Conservation (phyloP, 169 alveolate species). For the Plasmodium falciparum region DNA sequence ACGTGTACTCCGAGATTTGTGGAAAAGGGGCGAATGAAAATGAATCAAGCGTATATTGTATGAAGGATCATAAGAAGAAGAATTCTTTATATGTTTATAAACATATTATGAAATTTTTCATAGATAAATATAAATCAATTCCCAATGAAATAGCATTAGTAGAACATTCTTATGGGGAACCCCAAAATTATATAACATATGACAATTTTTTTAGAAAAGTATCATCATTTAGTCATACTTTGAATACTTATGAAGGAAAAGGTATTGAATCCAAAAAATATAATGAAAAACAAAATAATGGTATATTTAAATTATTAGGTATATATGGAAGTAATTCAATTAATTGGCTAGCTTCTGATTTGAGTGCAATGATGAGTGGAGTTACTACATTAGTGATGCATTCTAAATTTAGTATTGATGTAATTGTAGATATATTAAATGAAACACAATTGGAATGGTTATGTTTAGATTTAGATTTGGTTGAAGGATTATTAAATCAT, state of each 20-base stretch:
- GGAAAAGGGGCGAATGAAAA: too few species aligned
- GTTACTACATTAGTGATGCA: conserved; percentile 44
- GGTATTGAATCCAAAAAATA: conserved; percentile 1
- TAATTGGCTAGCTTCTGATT: conserved; percentile 40
- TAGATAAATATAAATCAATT: too few species aligned
- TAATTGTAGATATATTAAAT: conserved; percentile 26
- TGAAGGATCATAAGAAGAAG: too few species aligned
- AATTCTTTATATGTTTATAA: too few species aligned
- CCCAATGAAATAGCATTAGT: background rate
- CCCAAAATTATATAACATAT: background rate
- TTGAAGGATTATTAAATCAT: too few species aligned
- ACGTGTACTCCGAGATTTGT: too few species aligned
- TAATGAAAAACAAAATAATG: conserved; percentile 26
- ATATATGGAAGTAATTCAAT: conserved; percentile 51
- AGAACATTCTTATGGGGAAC: conserved; percentile 23
- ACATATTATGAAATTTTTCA: too few species aligned
- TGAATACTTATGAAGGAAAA: conserved; percentile 32
- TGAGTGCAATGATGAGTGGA: conserved; percentile 20
- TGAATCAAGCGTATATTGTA: too few species aligned
- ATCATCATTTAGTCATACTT: background rate
- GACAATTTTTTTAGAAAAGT: background rate
- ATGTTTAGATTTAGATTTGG: conserved; percentile 32
- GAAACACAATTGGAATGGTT: conserved; percentile 54
- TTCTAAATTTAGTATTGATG: conserved; percentile 50
- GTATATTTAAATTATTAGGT: conserved; percentile 35